Evolutionary conservation across 371 early-diverging fungal species (phyloP), one percentile per base, ranked within the genome.

Genomic region (Mucor ambiguus): DNA sequence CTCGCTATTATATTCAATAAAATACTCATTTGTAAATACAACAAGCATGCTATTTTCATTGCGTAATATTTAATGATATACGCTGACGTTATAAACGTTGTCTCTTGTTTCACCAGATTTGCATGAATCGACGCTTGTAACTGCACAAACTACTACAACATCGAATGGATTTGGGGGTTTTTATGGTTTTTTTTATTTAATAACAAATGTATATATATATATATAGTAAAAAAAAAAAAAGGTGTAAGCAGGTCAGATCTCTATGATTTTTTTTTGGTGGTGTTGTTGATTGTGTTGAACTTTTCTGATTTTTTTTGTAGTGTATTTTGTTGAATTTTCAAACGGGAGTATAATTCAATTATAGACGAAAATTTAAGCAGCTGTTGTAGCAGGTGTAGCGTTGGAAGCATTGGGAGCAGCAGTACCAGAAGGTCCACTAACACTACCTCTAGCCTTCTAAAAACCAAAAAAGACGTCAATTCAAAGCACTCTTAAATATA

Each of bases 401-500:
- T 8, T 22, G 52, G 41, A 41, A 41, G 37, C 37, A 14, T 37
- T 37, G 14, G 37, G 14, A 37, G 52, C 52, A 28, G 28, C 26
- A 12, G 28, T 28, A 16, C 58, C 48, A 44, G 76, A 70, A n/a
- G 76, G 70, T n/a, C 77, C 77, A 35, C 77, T 80, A n/a, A 77
- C 70, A 66, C 80, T 80, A 37, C 73, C 75, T 63, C 76, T 77
- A 52, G 71, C 69, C 71, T 78, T 71, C 72, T 80, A 68, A n/a
- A 61, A 52, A 18, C 46, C 6, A 14, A 58, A 12, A 10, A 28
- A 59, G 18, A 18, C 14, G 59, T 46, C n/a, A 64, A 29, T 52
- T 12, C 1, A n/a, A 33, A 30, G 29, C 16, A 16, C 1, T 10
- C 16, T 11, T 20, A 43, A 8, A 24, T 22, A 9, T 1, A 38